A percentile compares a stretch with the other conserved stretches of the same genome.
Conservation (phyloP, 2,329 filamentous ascomycete species). For the Hypoxylon sp. region DNA sequence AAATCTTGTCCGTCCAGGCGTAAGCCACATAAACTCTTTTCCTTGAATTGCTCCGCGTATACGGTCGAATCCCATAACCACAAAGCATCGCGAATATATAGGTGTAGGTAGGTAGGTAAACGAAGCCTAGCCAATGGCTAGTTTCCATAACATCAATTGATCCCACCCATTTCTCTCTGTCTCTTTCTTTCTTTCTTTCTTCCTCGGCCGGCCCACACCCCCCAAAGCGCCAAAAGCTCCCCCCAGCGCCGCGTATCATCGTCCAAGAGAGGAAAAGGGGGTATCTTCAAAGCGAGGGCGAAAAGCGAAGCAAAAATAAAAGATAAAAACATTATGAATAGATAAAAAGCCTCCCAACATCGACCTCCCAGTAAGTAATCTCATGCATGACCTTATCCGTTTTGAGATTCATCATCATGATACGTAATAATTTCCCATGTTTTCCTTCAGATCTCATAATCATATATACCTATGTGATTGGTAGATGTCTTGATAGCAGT, state of each 20-base stretch:
- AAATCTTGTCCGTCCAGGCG: constrained; percentile 11
- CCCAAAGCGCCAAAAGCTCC: neutral
- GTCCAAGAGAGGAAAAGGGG: constrained; percentile 27
- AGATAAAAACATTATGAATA: constrained; percentile 25
- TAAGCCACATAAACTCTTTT: constrained; percentile 22
- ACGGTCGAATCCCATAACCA: neutral
- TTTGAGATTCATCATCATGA: constrained; percentile 12
- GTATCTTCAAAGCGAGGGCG: constrained; percentile 41
- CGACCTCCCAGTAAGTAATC: neutral
- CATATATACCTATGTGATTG: neutral
- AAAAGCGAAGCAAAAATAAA: constrained; percentile 10
- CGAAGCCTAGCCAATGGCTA: neutral
- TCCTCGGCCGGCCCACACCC: neutral
- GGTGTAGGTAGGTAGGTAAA: neutral
- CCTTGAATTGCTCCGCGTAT: constrained; percentile 1
- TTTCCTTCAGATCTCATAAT: neutral
- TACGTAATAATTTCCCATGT: constrained; percentile 5
- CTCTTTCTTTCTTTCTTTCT: neutral
- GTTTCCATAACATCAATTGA: neutral
- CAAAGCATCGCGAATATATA: neutral
- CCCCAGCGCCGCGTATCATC: constrained; percentile 34
- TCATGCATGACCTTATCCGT: constrained; percentile 3
- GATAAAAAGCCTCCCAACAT: constrained; percentile 10
- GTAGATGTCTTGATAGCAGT: neutral
- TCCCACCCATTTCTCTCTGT: neutral